Evolutionary conservation across 768 basidiomycete genomes (phyloP).

Genomic region (Tylopilus plumbeoviolaceoides): DNA sequence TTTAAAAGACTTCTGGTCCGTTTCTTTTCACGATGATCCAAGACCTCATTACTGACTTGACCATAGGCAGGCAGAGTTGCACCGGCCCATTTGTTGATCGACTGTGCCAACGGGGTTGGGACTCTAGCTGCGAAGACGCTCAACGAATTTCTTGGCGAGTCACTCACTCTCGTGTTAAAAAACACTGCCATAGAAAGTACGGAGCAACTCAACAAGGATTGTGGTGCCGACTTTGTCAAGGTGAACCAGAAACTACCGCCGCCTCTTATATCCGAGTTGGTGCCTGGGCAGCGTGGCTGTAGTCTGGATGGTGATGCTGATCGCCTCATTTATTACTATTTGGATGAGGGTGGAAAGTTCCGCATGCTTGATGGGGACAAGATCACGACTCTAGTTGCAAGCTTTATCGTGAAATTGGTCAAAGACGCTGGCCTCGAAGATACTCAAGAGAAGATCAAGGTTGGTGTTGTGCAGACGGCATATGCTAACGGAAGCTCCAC

Average conservation of each 20-base stretch:
- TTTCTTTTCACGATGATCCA: slow-evolving; percentile 11
- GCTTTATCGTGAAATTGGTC: slow-evolving; percentile 88
- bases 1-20: slow-evolving; percentile 87
- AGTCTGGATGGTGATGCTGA: slow-evolving; percentile 98
- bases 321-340: slow-evolving; percentile 92
- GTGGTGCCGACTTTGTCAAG: slow-evolving; percentile 97
- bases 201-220: slow-evolving; percentile 78
- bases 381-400: slow-evolving; percentile 90
- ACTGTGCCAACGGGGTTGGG: slow-evolving; percentile 99
- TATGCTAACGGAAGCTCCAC: slow-evolving; percentile 98
- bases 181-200: slow-evolving; percentile 63
- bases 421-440: slow-evolving; percentile 78
- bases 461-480: slow-evolving; percentile 97
- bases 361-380: slow-evolving; percentile 97
- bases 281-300: slow-evolving; percentile 78
- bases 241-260: slow-evolving; percentile 86
- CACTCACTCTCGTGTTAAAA: slow-evolving; percentile 60
- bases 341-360: slow-evolving; percentile 74
- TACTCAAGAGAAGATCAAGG: slow-evolving; percentile 50
- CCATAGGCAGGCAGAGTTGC: slow-evolving; percentile 53
- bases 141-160: slow-evolving; percentile 51
- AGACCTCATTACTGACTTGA: slow-evolving; percentile 6
- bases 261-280: slow-evolving; percentile 57
- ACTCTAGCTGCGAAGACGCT: slow-evolving; percentile 65
- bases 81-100: slow-evolving; percentile 67